phyloP scores from a whole-genome alignment of 805 yeast genomes.

The Diddensiella transvaalensis region DNA sequence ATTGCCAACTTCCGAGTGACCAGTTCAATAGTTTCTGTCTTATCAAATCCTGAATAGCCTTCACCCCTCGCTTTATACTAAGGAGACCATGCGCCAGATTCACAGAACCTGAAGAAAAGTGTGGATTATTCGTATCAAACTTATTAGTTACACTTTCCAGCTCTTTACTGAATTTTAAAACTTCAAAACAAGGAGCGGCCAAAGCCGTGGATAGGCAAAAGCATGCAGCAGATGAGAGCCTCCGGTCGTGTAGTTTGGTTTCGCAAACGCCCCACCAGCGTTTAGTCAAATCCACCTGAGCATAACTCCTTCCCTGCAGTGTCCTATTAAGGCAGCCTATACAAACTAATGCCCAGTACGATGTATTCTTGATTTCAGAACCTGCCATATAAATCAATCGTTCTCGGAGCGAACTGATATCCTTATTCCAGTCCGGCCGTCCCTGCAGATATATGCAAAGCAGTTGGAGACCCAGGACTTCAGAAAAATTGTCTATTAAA shows the following conservation, averaged over 20 bases:
- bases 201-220: neutral
- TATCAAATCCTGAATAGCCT: neutral
- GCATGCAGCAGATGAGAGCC: neutral
- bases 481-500: neutral
- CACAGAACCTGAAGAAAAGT: neutral
- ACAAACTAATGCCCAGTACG: neutral
- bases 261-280: neutral
- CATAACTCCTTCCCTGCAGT: neutral
- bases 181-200: neutral
- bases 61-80: neutral
- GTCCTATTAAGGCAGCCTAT: neutral
- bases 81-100: neutral
- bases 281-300: neutral
- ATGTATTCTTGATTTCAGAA: neutral
- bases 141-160: neutral
- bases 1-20: neutral
- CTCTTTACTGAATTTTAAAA: neutral
- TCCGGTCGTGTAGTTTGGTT: neutral
- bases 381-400: neutral
- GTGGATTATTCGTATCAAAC: neutral
- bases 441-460: neutral
- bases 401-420: neutral
- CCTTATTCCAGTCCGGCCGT: neutral
- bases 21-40: neutral
- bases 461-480: neutral